Conservation (phyloP, 2,329 filamentous ascomycete species). For the Monascus ruber region DNA sequence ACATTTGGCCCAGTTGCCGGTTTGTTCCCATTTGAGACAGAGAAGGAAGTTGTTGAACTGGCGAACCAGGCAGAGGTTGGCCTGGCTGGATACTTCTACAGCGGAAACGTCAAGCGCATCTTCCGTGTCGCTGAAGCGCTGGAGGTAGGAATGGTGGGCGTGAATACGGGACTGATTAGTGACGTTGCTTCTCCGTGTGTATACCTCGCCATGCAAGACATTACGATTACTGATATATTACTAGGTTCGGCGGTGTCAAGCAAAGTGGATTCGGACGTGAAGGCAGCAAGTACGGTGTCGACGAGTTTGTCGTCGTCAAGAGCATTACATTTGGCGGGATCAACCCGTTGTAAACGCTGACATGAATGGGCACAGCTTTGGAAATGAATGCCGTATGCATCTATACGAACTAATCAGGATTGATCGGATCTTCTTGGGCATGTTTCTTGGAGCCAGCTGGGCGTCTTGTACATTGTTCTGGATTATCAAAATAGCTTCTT, state of each 20-base stretch:
- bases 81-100: conserved; percentile 91
- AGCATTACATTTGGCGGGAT: conserved; percentile 55
- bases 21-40: conserved; percentile 76
- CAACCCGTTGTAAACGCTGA: conserved; percentile 17
- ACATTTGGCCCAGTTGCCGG: conserved; percentile 93
- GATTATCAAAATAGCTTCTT: too few species aligned
- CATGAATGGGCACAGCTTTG: too few species aligned
- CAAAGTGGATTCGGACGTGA: conserved; percentile 71
- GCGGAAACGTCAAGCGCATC: conserved; percentile 45
- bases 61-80: conserved; percentile 80
- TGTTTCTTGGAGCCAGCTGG: too few species aligned
- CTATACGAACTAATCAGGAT: too few species aligned
- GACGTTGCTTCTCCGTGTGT: conserved; percentile 41
- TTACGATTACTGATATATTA: conserved; percentile 8
- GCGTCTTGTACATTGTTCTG: too few species aligned
- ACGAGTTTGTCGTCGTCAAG: conserved; percentile 66
- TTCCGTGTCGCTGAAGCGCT: conserved; percentile 51
- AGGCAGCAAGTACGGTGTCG: conserved; percentile 64
- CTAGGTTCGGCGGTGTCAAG: conserved; percentile 68
- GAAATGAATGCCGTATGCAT: too few species aligned
- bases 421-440: too few species aligned
- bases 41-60: conserved; percentile 73
- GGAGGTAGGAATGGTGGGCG: conserved; percentile 42
- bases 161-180: conserved; percentile 60
- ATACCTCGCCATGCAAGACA: background rate